These are phyloP conservation scores for Penicillium sp. DNA, from an alignment of 2,329 filamentous ascomycete species.

Conservation along the genomic window DNA sequence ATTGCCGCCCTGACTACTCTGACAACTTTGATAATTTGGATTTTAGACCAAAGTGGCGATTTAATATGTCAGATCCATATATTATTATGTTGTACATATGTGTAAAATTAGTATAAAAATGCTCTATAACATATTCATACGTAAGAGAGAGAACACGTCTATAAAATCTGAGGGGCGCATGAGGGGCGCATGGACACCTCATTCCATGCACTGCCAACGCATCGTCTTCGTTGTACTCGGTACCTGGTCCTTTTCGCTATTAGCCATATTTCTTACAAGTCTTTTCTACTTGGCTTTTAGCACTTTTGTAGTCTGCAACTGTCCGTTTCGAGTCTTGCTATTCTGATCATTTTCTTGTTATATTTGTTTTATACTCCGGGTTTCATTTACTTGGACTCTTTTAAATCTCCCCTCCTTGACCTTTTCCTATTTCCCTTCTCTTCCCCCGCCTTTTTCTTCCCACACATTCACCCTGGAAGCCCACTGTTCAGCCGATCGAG, in stretches of 20 bases:
- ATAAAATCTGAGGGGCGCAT: conserved; percentile 25
- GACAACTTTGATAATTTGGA: background rate
- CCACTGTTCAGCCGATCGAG: conserved; percentile 10
- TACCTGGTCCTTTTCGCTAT: conserved; percentile 2
- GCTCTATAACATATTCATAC: background rate
- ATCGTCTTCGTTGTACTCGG: conserved; percentile 21
- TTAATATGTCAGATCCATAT: background rate
- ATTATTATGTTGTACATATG: background rate
- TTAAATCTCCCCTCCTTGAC: conserved; percentile 4
- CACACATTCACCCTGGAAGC: conserved; percentile 17
- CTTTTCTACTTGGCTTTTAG: conserved; percentile 3
- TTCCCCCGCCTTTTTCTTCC: conserved; percentile 3
- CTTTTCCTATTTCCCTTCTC: background rate
- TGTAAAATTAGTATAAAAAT: background rate
- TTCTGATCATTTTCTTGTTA: background rate
- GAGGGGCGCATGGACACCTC: conserved; percentile 25
- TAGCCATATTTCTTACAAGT: background rate
- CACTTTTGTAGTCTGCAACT: conserved; percentile 23
- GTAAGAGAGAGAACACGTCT: conserved; percentile 1
- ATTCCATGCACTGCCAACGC: conserved; percentile 32
- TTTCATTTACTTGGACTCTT: conserved; percentile 4
- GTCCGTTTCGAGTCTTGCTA: conserved; percentile 28
- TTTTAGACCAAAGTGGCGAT: background rate
- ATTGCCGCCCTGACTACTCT: background rate
- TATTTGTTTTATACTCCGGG: conserved; percentile 3